Evolutionary conservation across 2,329 filamentous ascomycete genomes (phyloP).

Genomic region (Nemania abortiva): DNA sequence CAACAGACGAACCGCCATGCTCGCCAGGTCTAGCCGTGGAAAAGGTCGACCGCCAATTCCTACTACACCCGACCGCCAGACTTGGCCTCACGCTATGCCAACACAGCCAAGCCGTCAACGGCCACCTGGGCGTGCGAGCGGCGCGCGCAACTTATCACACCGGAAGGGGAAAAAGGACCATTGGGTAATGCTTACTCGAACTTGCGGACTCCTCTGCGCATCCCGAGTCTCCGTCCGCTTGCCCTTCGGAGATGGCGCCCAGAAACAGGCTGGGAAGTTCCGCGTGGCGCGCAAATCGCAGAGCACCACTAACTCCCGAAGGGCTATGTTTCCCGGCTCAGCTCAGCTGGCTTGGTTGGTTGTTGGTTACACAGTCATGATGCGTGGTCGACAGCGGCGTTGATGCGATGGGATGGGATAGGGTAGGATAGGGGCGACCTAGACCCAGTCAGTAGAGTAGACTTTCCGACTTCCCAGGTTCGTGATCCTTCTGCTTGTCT

Average conservation of each 20-base stretch:
- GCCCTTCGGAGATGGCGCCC: not conserved
- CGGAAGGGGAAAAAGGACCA: not conserved
- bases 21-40: not conserved
- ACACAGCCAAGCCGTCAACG: constrained; percentile 14
- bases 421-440: not conserved
- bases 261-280: not conserved
- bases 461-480: no score
- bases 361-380: constrained; percentile 1
- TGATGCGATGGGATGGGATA: no score
- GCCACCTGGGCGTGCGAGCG: not conserved
- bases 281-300: not conserved
- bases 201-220: not conserved
- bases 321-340: not conserved
- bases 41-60: not conserved
- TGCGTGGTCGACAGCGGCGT: not conserved
- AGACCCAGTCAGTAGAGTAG: no score
- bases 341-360: constrained; percentile 16
- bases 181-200: constrained; percentile 13
- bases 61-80: constrained; percentile 7
- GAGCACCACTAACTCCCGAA: constrained; percentile 1
- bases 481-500: constrained; percentile 20
- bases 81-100: constrained; percentile 14
- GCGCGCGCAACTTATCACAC: not conserved
- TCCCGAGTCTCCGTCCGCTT: not conserved
- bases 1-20: not conserved